Conservation (phyloP, 495 filamentous ascomycete species). For the Trichocladium antarcticum region DNA sequence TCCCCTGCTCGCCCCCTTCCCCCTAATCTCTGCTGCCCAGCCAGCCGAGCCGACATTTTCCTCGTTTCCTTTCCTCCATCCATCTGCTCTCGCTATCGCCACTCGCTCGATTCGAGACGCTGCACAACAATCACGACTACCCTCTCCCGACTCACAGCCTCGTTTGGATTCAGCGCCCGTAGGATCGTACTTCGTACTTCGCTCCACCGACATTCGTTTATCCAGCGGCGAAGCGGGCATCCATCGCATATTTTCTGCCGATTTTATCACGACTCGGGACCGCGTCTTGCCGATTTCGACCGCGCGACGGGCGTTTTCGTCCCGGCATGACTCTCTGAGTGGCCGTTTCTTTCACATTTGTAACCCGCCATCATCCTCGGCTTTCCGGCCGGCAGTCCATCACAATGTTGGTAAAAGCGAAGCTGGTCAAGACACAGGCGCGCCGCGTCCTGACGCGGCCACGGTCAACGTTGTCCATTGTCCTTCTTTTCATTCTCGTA, state of each 20-base stretch:
- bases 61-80: neutral
- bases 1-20: neutral
- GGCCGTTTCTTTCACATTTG: neutral
- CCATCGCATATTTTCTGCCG: too few relatives aligned
- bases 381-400: neutral
- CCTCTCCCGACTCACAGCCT: neutral
- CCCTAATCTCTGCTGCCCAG: neutral
- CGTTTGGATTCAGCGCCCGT: neutral
- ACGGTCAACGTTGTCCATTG: slow-evolving; percentile 20
- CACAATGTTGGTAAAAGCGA: slow-evolving; percentile 9
- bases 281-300: neutral
- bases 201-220: neutral
- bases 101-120: neutral
- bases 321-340: slow-evolving; percentile 1
- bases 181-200: neutral
- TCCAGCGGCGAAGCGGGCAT: slow-evolving; percentile 1
- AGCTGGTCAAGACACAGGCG: slow-evolving; percentile 30
- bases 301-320: neutral
- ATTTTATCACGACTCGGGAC: too few relatives aligned
- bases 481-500: slow-evolving; percentile 21
- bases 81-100: slow-evolving; percentile 1
- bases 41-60: neutral
- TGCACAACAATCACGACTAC: neutral
- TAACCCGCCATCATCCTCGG: neutral
- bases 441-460: slow-evolving; percentile 43